These are phyloP conservation scores for Cyclocybe aegerita DNA, from an alignment of 768 basidiomycete species.

Conservation along the genomic window DNA sequence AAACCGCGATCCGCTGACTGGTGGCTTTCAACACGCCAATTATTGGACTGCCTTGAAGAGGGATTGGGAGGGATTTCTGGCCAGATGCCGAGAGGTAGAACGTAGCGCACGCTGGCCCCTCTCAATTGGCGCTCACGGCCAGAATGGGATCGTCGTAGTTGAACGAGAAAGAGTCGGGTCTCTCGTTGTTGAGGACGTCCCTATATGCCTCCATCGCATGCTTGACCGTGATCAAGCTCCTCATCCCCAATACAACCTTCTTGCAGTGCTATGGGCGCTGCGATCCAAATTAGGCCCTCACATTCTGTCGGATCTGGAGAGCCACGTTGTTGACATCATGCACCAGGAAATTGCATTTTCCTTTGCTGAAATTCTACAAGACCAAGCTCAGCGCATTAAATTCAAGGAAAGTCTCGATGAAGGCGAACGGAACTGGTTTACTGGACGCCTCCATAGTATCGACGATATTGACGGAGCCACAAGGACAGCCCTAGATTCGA, in stretches of 20 bases:
- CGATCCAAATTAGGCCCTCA: slow-evolving; percentile 60
- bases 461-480: slow-evolving; percentile 56
- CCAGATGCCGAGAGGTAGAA: slow-evolving; percentile 88
- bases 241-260: slow-evolving; percentile 54
- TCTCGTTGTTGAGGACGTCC: slow-evolving; percentile 64
- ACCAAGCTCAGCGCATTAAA: slow-evolving; percentile 53
- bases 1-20: slow-evolving; percentile 72
- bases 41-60: slow-evolving; percentile 85
- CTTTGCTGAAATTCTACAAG: slow-evolving; percentile 70
- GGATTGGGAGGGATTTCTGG: slow-evolving; percentile 96
- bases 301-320: slow-evolving; percentile 56
- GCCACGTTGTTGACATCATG: slow-evolving; percentile 57
- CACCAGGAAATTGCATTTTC: slow-evolving; percentile 81
- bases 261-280: slow-evolving; percentile 64
- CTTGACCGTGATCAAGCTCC: slow-evolving; percentile 43
- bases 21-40: slow-evolving; percentile 71
- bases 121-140: slow-evolving; percentile 49
- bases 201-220: slow-evolving; percentile 55
- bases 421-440: slow-evolving; percentile 59
- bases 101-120: slow-evolving; percentile 82
- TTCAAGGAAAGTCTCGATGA: slow-evolving; percentile 61
- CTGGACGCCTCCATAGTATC: slow-evolving; percentile 56
- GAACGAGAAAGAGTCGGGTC: slow-evolving; percentile 77
- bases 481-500: slow-evolving; percentile 61
- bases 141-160: slow-evolving; percentile 55